Evolutionary conservation across 2,329 filamentous ascomycete genomes (phyloP).

Genomic region (Corinectria fuckeliana): DNA sequence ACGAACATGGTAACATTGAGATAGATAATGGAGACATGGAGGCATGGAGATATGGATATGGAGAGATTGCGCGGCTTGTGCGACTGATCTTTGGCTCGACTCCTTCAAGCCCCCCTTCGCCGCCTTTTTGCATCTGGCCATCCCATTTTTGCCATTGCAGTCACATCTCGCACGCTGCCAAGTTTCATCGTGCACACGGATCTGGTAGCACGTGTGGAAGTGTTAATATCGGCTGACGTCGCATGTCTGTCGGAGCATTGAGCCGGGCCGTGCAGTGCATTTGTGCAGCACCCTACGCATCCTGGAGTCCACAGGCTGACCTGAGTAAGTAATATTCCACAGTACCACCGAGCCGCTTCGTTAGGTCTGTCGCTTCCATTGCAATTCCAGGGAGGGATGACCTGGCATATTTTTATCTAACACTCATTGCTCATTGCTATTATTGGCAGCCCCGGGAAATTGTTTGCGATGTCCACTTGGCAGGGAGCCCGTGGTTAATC

Average conservation of each 20-base stretch:
- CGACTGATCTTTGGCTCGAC: background rate
- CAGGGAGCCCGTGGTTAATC: conserved; percentile 24
- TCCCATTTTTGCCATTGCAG: conserved; percentile 11
- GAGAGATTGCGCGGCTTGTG: conserved; percentile 12
- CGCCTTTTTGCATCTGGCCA: conserved; percentile 12
- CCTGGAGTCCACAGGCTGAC: background rate
- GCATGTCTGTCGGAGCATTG: conserved; percentile 29
- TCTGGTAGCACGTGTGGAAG: conserved; percentile 16
- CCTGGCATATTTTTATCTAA: too few species aligned
- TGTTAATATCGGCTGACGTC: conserved; percentile 35
- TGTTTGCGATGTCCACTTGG: background rate
- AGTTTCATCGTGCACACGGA: conserved; percentile 14
- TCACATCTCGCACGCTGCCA: conserved; percentile 14
- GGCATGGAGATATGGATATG: conserved; percentile 3
- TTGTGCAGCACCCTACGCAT: too few species aligned
- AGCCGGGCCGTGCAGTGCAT: conserved; percentile 4
- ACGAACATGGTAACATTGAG: conserved; percentile 1
- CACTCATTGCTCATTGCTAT: conserved; percentile 1
- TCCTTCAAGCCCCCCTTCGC: conserved; percentile 3
- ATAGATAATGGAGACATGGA: conserved; percentile 1
- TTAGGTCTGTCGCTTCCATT: background rate
- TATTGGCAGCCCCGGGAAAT: background rate
- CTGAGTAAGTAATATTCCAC: too few species aligned
- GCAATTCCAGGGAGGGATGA: too few species aligned
- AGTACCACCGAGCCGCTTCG: background rate